Conservation (phyloP, 352 stramenopile genomes). For the Globisporangium sylvaticum region DNA sequence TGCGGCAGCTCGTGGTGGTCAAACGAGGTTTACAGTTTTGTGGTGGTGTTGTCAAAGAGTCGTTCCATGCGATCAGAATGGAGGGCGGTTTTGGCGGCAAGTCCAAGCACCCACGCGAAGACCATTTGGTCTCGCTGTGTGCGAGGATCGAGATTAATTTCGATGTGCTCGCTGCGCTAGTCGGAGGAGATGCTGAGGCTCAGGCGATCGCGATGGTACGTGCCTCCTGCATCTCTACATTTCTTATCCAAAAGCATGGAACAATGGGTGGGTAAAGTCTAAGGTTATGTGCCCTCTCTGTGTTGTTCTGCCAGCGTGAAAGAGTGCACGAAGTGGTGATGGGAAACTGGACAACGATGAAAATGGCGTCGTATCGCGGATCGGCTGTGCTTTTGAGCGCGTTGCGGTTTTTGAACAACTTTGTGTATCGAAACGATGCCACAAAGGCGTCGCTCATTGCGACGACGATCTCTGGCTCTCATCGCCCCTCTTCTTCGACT, state of each 20-base stretch:
- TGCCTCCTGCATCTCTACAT: neutral
- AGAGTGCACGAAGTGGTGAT: conserved; percentile 33
- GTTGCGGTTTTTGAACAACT: conserved; percentile 47
- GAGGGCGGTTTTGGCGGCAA: conserved; percentile 46
- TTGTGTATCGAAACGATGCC: conserved; percentile 36
- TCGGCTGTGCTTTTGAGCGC: conserved; percentile 39
- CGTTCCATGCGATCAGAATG: conserved; percentile 44
- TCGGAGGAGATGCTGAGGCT: conserved; percentile 30
- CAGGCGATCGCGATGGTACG: conserved; percentile 37
- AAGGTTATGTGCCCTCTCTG: neutral
- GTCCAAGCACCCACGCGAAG: conserved; percentile 24
- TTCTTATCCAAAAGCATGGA: neutral
- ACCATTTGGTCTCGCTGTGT: conserved; percentile 35
- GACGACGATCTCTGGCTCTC: neutral
- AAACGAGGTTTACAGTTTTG: conserved; percentile 37
- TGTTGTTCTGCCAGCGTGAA: conserved; percentile 24
- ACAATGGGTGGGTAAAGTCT: neutral
- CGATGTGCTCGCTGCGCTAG: conserved; percentile 40
- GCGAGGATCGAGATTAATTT: conserved; percentile 41
- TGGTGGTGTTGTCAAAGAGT: conserved; percentile 33
- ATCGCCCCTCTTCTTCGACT: neutral
- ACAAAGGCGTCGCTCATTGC: conserved; percentile 32
- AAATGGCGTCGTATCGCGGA: conserved; percentile 33
- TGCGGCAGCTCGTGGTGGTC: conserved; percentile 27
- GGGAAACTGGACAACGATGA: conserved; percentile 57